phyloP scores from a whole-genome alignment of 2,329 filamentous ascomycete genomes.

The Paraphoma chrysanthemicola region DNA sequence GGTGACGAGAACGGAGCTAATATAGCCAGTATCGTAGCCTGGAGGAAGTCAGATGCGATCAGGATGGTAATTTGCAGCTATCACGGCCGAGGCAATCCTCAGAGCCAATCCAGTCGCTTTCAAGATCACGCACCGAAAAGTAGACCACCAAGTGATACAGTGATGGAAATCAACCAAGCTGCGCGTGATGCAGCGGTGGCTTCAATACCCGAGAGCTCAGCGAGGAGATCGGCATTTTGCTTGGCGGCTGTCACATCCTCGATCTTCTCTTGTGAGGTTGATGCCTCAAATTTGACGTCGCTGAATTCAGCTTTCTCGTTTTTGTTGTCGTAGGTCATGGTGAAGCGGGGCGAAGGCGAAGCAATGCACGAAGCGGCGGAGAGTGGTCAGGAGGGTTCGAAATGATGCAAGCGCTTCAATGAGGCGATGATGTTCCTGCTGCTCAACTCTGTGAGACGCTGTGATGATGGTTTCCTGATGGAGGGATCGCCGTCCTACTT shows the following conservation, averaged over 20 bases:
- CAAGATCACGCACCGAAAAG: slow-evolving; percentile 28
- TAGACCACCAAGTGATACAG: slow-evolving; percentile 36
- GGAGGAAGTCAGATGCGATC: neutral
- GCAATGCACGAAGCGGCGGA: neutral
- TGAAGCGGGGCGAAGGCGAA: neutral
- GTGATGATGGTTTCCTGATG: neutral
- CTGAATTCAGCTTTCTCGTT: slow-evolving; percentile 10
- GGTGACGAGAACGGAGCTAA: slow-evolving; percentile 48
- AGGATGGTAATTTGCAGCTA: neutral
- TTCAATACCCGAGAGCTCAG: slow-evolving; percentile 34
- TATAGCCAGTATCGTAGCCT: slow-evolving; percentile 50
- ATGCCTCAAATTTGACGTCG: slow-evolving; percentile 21
- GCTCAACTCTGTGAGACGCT: neutral
- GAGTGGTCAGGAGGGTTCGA: neutral
- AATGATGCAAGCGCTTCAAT: neutral
- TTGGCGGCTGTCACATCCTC: slow-evolving; percentile 25
- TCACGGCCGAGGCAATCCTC: no score
- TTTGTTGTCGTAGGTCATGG: slow-evolving; percentile 2
- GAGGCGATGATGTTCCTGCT: neutral
- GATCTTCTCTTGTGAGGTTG: slow-evolving; percentile 18
- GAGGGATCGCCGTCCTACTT: neutral
- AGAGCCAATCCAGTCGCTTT: neutral
- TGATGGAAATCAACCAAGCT: slow-evolving; percentile 38
- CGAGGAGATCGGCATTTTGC: slow-evolving; percentile 24
- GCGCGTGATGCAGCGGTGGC: slow-evolving; percentile 35